These are phyloP conservation scores for Pistacia atlantica DNA, from an alignment of 345 rosid species.

Conservation along the genomic window DNA sequence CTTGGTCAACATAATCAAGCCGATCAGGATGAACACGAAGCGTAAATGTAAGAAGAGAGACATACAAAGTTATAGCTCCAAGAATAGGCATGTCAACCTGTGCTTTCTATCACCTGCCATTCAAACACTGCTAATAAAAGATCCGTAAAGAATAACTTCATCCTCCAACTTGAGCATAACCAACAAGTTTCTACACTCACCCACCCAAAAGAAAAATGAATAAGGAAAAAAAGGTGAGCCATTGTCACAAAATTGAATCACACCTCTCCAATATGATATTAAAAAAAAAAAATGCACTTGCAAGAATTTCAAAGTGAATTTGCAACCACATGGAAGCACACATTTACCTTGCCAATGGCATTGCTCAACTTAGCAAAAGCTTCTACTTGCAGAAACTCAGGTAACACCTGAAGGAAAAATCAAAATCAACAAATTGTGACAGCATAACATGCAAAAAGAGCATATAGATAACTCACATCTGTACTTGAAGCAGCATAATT, in stretches of 20 bases:
- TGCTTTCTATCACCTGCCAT: slow-evolving; percentile 78
- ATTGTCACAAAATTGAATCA: not conserved
- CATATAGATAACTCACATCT: slow-evolving; percentile 51
- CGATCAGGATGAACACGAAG: slow-evolving; percentile 93
- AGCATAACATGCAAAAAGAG: slow-evolving; percentile 5
- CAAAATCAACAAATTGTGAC: slow-evolving; percentile 11
- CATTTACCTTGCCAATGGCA: slow-evolving; percentile 81
- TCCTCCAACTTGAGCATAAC: slow-evolving; percentile 6
- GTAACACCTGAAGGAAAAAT: slow-evolving; percentile 48
- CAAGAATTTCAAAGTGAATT: slow-evolving; percentile 5
- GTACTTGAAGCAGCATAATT: slow-evolving; percentile 82
- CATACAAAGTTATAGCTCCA: slow-evolving; percentile 80
- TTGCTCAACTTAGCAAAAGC: slow-evolving; percentile 83
- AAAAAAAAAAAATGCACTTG: not conserved
- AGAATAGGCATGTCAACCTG: slow-evolving; percentile 84
- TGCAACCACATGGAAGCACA: slow-evolving; percentile 19
- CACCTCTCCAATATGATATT: not conserved
- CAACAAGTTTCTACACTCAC: not conserved
- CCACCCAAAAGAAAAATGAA: not conserved
- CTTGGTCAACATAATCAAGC: slow-evolving; percentile 93
- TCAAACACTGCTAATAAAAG: slow-evolving; percentile 6
- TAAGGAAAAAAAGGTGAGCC: not conserved
- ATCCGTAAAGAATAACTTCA: slow-evolving; percentile 7
- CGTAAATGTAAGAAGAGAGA: slow-evolving; percentile 85
- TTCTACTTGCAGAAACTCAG: slow-evolving; percentile 90